A percentile compares a stretch with the other conserved stretches of the same genome.
These are phyloP conservation scores for Hymenoscyphus salicellus DNA, from an alignment of 2,329 filamentous ascomycete genomes.

Conservation along the genomic window DNA sequence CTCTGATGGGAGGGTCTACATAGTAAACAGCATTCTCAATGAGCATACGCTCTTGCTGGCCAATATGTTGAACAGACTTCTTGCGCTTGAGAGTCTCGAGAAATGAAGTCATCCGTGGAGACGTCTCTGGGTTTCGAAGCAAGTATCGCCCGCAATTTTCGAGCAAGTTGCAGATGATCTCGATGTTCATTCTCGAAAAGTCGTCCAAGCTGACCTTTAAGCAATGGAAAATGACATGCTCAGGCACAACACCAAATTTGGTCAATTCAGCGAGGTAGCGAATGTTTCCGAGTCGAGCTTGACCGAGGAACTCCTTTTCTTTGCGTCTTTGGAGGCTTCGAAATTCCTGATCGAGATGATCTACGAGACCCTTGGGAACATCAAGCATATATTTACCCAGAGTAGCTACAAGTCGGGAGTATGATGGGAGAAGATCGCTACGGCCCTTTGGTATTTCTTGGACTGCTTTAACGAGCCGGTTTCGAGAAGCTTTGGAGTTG, in stretches of 20 bases:
- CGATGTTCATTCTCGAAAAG: constrained; percentile 98
- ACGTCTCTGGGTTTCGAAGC: constrained; percentile 86
- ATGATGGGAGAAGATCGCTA: constrained; percentile 83
- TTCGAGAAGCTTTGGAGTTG: constrained; percentile 96
- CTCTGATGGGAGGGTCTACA: constrained; percentile 89
- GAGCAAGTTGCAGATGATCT: constrained; percentile 92
- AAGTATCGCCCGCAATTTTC: constrained; percentile 96
- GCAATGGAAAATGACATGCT: constrained; percentile 98
- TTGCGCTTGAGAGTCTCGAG: constrained; percentile 93
- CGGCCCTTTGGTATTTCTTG: constrained; percentile 94
- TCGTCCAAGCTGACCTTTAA: constrained; percentile 96
- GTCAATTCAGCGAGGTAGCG: constrained; percentile 97
- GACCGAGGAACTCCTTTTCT: constrained; percentile 93
- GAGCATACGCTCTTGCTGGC: constrained; percentile 94
- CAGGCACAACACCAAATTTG: constrained; percentile 95
- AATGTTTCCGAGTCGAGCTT: constrained; percentile 89
- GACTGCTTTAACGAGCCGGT: constrained; percentile 85
- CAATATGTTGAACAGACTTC: constrained; percentile 91
- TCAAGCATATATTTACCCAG: constrained; percentile 92
- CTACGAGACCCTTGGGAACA: constrained; percentile 84
- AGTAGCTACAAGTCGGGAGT: constrained; percentile 89
- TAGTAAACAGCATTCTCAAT: constrained; percentile 98
- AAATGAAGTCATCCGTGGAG: constrained; percentile 89
- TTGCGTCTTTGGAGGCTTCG: constrained; percentile 94
- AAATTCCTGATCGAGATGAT: constrained; percentile 94